phyloP scores from a whole-genome alignment of 1,284 basidiomycete genomes.

The Cutaneotrichosporon cutaneum region DNA sequence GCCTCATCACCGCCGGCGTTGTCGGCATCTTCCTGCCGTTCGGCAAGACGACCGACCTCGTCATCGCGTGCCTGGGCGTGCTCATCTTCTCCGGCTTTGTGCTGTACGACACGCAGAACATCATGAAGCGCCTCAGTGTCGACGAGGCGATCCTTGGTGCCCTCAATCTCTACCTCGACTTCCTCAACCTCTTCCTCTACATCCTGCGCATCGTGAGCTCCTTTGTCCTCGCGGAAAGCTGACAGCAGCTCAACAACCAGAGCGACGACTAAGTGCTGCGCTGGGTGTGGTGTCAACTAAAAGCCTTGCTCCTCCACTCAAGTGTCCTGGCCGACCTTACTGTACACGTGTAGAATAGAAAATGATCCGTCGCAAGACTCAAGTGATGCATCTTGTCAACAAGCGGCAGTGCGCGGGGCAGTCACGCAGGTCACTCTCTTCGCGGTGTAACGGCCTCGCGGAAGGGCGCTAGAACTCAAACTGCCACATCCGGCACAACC shows the following conservation, averaged over 20 bases:
- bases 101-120: conserved; percentile 51
- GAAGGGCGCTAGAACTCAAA: too few relatives aligned
- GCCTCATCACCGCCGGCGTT: conserved; percentile 45
- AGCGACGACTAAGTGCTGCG: neutral
- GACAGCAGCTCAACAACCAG: conserved; percentile 13
- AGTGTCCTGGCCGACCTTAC: neutral
- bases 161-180: conserved; percentile 41
- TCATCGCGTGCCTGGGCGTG: conserved; percentile 47
- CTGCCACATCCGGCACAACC: too few relatives aligned
- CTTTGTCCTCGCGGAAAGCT: neutral
- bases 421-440: too few relatives aligned
- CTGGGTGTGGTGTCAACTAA: neutral
- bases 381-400: too few relatives aligned
- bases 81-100: conserved; percentile 52
- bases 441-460: too few relatives aligned
- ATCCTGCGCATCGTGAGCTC: conserved; percentile 48
- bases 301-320: neutral
- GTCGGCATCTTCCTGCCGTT: conserved; percentile 53
- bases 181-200: conserved; percentile 49
- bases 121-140: conserved; percentile 52
- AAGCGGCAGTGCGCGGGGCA: too few relatives aligned
- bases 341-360: too few relatives aligned
- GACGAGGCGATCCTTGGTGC: conserved; percentile 49
- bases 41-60: conserved; percentile 49
- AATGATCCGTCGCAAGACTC: too few relatives aligned